Conservation (phyloP, 1,284 basidiomycete species). For the Lentinus polychrous region DNA sequence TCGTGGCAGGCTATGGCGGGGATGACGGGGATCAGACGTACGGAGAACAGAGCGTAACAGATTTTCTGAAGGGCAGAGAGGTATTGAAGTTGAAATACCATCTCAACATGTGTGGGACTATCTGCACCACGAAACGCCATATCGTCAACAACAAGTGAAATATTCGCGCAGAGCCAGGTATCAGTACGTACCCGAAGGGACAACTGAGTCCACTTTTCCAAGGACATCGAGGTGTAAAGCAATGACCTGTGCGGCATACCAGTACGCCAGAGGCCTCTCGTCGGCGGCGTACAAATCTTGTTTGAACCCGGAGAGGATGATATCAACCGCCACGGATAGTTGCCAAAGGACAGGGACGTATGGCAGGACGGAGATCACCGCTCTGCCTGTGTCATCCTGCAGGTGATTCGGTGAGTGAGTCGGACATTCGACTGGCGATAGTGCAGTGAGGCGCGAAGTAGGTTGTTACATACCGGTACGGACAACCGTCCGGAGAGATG, state of each 20-base stretch:
- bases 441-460: neutral
- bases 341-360: conserved; percentile 49
- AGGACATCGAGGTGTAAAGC: conserved; percentile 48
- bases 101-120: conserved; percentile 36
- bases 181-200: conserved; percentile 30
- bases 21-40: conserved; percentile 20
- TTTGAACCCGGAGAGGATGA: conserved; percentile 72
- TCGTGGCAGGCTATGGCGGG: neutral
- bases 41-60: conserved; percentile 36
- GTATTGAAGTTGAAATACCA: conserved; percentile 40
- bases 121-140: conserved; percentile 25
- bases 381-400: neutral
- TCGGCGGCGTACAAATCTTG: conserved; percentile 63
- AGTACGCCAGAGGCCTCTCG: conserved; percentile 69
- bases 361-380: conserved; percentile 25
- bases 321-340: conserved; percentile 54
- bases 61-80: conserved; percentile 50
- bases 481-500: conserved; percentile 30
- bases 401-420: too few species aligned
- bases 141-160: neutral
- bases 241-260: conserved; percentile 55
- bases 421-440: neutral
- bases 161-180: conserved; percentile 5
- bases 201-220: conserved; percentile 36
- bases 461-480: conserved; percentile 19